Evolutionary conservation across 495 filamentous ascomycete species (phyloP).

Genomic region (Xylaria bambusicola): DNA sequence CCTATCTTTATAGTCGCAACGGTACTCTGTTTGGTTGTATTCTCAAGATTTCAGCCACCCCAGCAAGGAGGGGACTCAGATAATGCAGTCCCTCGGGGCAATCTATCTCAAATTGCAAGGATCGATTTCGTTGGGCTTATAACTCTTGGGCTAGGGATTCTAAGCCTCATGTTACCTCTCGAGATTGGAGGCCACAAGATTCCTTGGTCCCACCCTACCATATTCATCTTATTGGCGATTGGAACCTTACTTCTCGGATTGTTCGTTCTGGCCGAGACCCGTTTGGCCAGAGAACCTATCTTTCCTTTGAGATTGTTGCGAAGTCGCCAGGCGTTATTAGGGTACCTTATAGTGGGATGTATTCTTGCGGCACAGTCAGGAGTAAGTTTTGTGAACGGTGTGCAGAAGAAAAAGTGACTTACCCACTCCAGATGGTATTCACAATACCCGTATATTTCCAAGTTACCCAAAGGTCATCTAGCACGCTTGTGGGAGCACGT

Average conservation of each 20-base stretch:
- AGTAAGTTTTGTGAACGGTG: too few relatives aligned
- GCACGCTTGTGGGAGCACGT: conserved; percentile 60
- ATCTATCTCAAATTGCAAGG: conserved; percentile 39
- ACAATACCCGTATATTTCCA: conserved; percentile 73
- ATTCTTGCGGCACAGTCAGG: conserved; percentile 58
- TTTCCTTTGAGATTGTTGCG: conserved; percentile 61
- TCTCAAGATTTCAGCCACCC: conserved; percentile 42
- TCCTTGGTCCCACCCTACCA: conserved; percentile 55
- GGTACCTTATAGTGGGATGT: conserved; percentile 54
- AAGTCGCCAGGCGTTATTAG: conserved; percentile 54
- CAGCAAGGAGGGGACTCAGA: conserved; percentile 9
- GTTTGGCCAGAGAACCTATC: conserved; percentile 59
- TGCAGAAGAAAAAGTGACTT: too few relatives aligned
- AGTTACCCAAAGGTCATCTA: conserved; percentile 57
- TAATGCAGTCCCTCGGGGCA: too few relatives aligned
- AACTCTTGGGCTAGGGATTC: conserved; percentile 47
- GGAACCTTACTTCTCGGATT: conserved; percentile 41
- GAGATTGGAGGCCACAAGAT: conserved; percentile 61
- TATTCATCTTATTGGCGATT: conserved; percentile 36
- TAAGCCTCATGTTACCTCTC: conserved; percentile 58
- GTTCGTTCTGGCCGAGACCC: conserved; percentile 56
- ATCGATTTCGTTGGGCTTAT: conserved; percentile 54
- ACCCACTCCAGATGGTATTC: not conserved
- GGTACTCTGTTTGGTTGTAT: conserved; percentile 53
- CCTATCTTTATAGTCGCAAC: conserved; percentile 57